Conservation (phyloP, 2,329 filamentous ascomycete species). For the Penicillium sp. region DNA sequence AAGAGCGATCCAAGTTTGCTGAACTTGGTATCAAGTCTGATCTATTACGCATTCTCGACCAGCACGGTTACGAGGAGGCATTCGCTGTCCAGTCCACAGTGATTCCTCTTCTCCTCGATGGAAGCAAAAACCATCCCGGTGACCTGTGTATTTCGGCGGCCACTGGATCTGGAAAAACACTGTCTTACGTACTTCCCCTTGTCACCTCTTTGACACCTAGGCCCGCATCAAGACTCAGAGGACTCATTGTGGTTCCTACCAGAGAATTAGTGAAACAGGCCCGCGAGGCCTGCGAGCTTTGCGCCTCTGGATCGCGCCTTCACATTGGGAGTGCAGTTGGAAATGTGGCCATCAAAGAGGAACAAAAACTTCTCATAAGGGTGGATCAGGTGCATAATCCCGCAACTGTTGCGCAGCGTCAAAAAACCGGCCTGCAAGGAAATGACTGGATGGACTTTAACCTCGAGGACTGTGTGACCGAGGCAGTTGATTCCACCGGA, state of each 20-base stretch:
- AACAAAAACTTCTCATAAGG: constrained; percentile 63
- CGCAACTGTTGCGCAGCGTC: constrained; percentile 52
- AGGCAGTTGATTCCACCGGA: constrained; percentile 40
- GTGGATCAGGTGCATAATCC: constrained; percentile 70
- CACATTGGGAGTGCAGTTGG: constrained; percentile 82
- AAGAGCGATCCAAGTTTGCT: constrained; percentile 61
- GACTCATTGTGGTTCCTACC: constrained; percentile 84
- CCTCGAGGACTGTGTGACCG: constrained; percentile 46
- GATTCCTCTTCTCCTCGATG: constrained; percentile 74
- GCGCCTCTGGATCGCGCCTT: constrained; percentile 68
- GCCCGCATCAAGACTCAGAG: constrained; percentile 67
- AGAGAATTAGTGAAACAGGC: constrained; percentile 88
- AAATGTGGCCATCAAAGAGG: constrained; percentile 69
- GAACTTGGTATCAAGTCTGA: constrained; percentile 64
- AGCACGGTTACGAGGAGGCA: constrained; percentile 69
- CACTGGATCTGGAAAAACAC: constrained; percentile 92
- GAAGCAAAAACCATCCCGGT: constrained; percentile 61
- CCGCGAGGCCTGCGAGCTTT: constrained; percentile 73
- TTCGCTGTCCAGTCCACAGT: constrained; percentile 79
- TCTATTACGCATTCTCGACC: constrained; percentile 61
- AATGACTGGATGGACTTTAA: constrained; percentile 51
- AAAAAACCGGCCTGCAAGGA: constrained; percentile 44
- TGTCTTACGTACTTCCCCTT: constrained; percentile 87
- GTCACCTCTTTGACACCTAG: constrained; percentile 71
- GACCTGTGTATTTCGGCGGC: constrained; percentile 90